Evolutionary conservation across 257 asterid genomes (phyloP).

Genomic region (Ocimum tenuiflorum): DNA sequence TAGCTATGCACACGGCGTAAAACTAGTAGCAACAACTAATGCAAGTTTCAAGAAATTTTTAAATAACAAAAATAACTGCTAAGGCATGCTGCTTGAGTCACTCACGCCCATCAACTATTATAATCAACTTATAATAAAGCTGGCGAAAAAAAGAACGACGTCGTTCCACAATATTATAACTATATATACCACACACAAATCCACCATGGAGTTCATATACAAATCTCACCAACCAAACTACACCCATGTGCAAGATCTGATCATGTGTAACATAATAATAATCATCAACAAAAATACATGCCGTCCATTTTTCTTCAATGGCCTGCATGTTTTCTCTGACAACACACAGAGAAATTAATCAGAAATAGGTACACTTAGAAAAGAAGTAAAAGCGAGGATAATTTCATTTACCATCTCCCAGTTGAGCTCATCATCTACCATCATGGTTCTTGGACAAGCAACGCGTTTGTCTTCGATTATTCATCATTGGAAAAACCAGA

Average conservation of each 20-base stretch:
- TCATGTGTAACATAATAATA: background rate
- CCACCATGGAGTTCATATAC: background rate
- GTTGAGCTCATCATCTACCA: background rate
- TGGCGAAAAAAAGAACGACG: background rate
- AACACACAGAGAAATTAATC: background rate
- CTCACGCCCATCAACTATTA: background rate
- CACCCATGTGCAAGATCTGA: constrained; percentile 17
- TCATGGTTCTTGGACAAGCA: background rate
- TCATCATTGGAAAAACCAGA: constrained; percentile 37
- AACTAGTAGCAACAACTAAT: background rate
- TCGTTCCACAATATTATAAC: background rate
- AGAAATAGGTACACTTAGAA: no score
- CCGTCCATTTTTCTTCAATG: background rate
- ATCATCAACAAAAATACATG: background rate
- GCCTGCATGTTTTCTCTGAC: background rate
- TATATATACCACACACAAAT: background rate
- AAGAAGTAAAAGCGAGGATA: background rate
- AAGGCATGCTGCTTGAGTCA: background rate
- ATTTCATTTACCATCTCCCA: background rate
- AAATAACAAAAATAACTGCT: background rate
- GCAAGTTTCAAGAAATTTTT: background rate
- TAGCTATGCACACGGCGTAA: no score
- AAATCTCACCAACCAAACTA: constrained; percentile 16
- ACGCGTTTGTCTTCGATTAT: background rate
- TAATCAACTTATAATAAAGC: background rate